Evolutionary conservation across 2,329 filamentous ascomycete genomes (phyloP), one percentile per base, ranked within the genome.

Genomic region (Fusarium anguioides): DNA sequence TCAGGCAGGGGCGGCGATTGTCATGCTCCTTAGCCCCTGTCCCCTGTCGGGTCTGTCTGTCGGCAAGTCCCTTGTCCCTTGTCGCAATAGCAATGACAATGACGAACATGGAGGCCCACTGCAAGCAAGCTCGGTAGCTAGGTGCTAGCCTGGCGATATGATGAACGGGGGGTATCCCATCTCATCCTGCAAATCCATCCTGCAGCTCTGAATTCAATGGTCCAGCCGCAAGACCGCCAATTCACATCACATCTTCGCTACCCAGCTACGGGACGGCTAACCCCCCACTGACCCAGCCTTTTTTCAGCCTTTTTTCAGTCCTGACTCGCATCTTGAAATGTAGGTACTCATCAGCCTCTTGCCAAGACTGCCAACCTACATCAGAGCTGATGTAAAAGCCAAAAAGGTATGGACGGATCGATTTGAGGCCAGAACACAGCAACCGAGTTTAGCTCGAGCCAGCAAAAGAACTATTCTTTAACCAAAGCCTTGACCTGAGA

Each of bases 71-170:
- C 33, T 41, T 26, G 15, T 27, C 47, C 47, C 35, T 41, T 39
- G 35, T 50, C 46, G 49, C 47, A 64, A 60, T 60, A 58, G 49
- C 47, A 64, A 60, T 60, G 60, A 58, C 60, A 72, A 72, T 73
- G 70, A 73, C 69, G 70, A 72, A 70, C 67, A 70, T 72, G 64
- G 58, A 68, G 66, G 66, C 57, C 70, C 66, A 71, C 67, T 58
- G 52, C 60, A 73, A 65, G 67, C 8, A 27, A 27, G 26, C 62
- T 73, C 70, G 70, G 70, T 73, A 73, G 70, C 71, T 73, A 69
- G 51, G 64, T 62, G 57, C 54, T 73, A 73, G 71, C 37, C 59
- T 31, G 55, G 54, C 68, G 63, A 70, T 66, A 69, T 61, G 53
- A 60, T 72, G 65, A 68, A 72, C 59, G 31, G 62, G 63, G 70